Percentiles rank a stretch among this genome's conserved stretches.
Evolutionary conservation across 202 grass and related monocot species (phyloP).

Genomic region (Schoenoplectus tabernaemontani): DNA sequence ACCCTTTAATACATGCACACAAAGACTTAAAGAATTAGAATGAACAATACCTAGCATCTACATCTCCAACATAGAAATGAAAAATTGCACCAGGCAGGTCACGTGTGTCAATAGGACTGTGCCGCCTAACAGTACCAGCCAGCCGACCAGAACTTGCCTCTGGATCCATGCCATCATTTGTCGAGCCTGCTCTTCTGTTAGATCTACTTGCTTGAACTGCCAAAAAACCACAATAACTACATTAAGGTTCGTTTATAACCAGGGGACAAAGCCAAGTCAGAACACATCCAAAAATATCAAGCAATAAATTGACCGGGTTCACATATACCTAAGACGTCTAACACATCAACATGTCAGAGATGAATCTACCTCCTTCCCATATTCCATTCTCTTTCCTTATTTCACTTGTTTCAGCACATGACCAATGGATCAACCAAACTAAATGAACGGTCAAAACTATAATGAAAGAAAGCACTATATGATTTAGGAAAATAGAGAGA

Average conservation of each 20-base stretch:
- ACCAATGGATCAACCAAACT: not conserved
- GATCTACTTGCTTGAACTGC: slow-evolving; percentile 66
- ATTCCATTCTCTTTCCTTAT: not conserved
- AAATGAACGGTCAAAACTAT: not conserved
- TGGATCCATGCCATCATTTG: slow-evolving; percentile 43
- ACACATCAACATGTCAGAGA: not conserved
- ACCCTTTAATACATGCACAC: not conserved
- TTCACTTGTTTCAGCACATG: not conserved
- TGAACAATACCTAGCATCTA: slow-evolving; percentile 39
- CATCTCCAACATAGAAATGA: slow-evolving; percentile 91
- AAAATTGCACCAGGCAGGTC: slow-evolving; percentile 78
- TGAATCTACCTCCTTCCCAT: not conserved
- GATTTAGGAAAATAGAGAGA: not conserved
- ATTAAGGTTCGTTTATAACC: not conserved
- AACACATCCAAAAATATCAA: not conserved
- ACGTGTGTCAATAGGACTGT: slow-evolving; percentile 83
- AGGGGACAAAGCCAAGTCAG: not conserved
- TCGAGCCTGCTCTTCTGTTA: slow-evolving; percentile 35
- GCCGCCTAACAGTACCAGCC: slow-evolving; percentile 81
- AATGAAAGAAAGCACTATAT: not conserved
- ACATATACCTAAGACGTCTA: not conserved
- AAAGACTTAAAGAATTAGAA: not conserved
- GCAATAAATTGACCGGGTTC: not conserved
- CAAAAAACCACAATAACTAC: slow-evolving; percentile 26
- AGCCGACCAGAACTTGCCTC: slow-evolving; percentile 55